Evolutionary conservation across 257 asterid species (phyloP), one percentile per base, ranked within the genome.

Genomic region (Scutellaria baicalensis): DNA sequence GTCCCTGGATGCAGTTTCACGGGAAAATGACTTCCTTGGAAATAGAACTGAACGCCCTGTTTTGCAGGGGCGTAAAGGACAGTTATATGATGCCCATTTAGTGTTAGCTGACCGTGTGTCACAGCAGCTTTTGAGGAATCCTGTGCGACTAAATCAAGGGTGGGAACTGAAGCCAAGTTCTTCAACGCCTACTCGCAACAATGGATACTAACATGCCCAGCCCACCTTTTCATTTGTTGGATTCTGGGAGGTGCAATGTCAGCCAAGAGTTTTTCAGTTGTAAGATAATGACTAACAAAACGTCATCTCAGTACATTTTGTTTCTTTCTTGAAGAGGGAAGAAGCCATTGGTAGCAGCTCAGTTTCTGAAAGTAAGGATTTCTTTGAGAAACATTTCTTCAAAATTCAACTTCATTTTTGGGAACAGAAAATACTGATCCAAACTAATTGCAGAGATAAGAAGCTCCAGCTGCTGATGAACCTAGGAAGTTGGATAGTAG

Each of bases 91-190:
- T 23, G 78, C 77, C 38, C 83, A 82, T 71, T 77, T 78, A 18
- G 70, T 60, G 43, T 77, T 81, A 56, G 86, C 90, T 12, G 76
- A 81, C 55, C 73, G 80, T 48, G 86, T 79, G 36, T 81, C 93
- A 9, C 86, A 68, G 66, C 82, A 79, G 79, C 79, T 84, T 5
- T 57, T 79, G 70, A 76, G 78, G 70, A 81, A 79, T 31, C 85
- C 83, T 3, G 74, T 75, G 56, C 80, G 87, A 79, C 69, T 75
- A 68, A 75, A 62, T 47, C 88, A 86, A 40, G 71, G 81, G 16
- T 59, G 74, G 38, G 92, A 85, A 72, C 72, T 50, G 8, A 76
- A 72, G 54, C 82, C 77, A 3, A 75, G 68, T 73, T 60, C 80
- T 73, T 83, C 84, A 27, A 48, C 47, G 51, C 72, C 67, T 42